phyloP scores from a whole-genome alignment of 805 yeast species.

The Starmerella tilneyi region DNA sequence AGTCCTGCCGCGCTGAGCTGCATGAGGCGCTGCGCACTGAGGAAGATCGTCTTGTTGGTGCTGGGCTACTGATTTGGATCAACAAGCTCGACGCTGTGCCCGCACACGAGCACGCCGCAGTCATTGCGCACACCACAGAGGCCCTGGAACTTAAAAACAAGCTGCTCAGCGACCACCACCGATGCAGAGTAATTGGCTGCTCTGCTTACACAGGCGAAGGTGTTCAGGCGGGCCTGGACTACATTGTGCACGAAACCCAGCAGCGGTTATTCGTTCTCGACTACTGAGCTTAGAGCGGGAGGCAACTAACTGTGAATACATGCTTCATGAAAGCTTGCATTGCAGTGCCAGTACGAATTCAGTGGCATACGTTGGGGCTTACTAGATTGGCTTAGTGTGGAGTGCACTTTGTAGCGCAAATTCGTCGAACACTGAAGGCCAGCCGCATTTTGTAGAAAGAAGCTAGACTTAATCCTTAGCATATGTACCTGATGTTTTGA shows the following conservation, averaged over 20 bases:
- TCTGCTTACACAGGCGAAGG: constrained; percentile 42
- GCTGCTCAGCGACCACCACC: constrained; percentile 33
- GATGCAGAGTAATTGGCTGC: constrained; percentile 36
- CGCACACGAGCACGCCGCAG: constrained; percentile 19
- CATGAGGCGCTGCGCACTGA: constrained; percentile 40
- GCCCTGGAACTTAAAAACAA: constrained; percentile 29
- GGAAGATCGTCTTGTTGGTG: constrained; percentile 62
- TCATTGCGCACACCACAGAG: not conserved
- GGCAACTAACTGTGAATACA: too few relatives aligned
- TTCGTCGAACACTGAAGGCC: too few relatives aligned
- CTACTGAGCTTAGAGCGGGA: too few relatives aligned
- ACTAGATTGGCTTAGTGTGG: too few relatives aligned
- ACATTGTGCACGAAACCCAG: constrained; percentile 37
- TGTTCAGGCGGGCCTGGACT: constrained; percentile 35
- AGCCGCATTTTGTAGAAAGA: too few relatives aligned
- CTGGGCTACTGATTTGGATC: constrained; percentile 54
- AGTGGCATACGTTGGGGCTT: too few relatives aligned
- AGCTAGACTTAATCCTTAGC: too few relatives aligned
- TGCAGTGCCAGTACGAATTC: too few relatives aligned
- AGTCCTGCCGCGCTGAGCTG: constrained; percentile 58
- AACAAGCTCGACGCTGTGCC: constrained; percentile 55
- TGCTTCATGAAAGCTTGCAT: too few relatives aligned
- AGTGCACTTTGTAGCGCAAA: too few relatives aligned
- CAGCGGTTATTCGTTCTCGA: constrained; percentile 29
- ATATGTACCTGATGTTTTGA: too few relatives aligned